A percentile compares a stretch with the other conserved stretches of the same genome.
These are phyloP conservation scores for Mucor sp. DNA, from an alignment of 371 early-diverging fungal species.

Conservation along the genomic window DNA sequence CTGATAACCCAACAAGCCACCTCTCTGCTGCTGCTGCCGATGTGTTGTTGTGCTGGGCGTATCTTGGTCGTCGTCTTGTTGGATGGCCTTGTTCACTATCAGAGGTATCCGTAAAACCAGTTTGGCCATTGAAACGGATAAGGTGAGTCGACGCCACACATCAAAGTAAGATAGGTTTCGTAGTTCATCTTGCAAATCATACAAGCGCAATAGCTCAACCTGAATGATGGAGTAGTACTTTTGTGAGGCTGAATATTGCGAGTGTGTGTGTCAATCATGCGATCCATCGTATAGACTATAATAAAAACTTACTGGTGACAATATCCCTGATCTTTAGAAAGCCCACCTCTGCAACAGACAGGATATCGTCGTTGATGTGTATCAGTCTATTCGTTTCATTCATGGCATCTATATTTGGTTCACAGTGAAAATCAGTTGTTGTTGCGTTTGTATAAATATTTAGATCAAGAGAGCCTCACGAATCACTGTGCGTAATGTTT, in stretches of 20 bases:
- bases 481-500: slow-evolving; percentile 60
- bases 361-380: slow-evolving; percentile 59
- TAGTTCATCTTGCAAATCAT: slow-evolving; percentile 60
- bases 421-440: background rate
- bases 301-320: slow-evolving; percentile 43
- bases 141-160: slow-evolving; percentile 58
- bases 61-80: background rate
- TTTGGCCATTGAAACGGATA: slow-evolving; percentile 57
- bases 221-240: slow-evolving; percentile 61
- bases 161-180: slow-evolving; percentile 59
- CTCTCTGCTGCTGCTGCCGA: background rate
- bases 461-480: slow-evolving; percentile 38
- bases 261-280: background rate
- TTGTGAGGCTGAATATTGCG: slow-evolving; percentile 51
- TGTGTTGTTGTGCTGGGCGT: background rate
- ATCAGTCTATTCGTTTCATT: slow-evolving; percentile 54
- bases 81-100: slow-evolving; percentile 44
- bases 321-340: slow-evolving; percentile 58
- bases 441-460: slow-evolving; percentile 5
- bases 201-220: slow-evolving; percentile 61
- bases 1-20: background rate
- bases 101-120: slow-evolving; percentile 57
- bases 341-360: slow-evolving; percentile 57
- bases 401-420: slow-evolving; percentile 32
- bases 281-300: too few relatives aligned